phyloP scores from a whole-genome alignment of 306 rosid genomes.

The Citrullus mucosospermus region DNA sequence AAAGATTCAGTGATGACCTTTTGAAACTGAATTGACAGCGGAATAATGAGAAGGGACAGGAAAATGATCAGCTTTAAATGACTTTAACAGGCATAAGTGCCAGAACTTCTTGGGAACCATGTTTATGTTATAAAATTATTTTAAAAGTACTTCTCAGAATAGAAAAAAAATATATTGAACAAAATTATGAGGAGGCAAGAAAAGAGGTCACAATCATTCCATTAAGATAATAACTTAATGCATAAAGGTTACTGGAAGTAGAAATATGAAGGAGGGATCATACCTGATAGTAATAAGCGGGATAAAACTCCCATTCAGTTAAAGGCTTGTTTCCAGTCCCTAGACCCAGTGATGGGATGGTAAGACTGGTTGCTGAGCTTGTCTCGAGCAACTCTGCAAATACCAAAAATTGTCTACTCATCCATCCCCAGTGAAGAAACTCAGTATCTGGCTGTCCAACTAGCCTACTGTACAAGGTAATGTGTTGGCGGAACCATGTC shows the following conservation, averaged over 20 bases:
- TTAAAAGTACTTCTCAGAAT: neutral
- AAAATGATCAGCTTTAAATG: neutral
- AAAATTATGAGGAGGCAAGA: neutral
- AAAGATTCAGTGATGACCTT: neutral
- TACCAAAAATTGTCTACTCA: slow-evolving; percentile 89
- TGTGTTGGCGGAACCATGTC: slow-evolving; percentile 73
- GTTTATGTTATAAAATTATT: neutral
- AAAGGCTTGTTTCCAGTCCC: slow-evolving; percentile 47
- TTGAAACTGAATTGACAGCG: neutral
- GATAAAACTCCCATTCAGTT: slow-evolving; percentile 74
- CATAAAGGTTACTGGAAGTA: slow-evolving; percentile 3
- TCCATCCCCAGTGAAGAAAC: slow-evolving; percentile 96
- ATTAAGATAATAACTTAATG: neutral
- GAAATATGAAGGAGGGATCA: slow-evolving; percentile 14
- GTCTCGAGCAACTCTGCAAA: slow-evolving; percentile 89
- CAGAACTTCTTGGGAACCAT: neutral
- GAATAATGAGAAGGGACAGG: neutral
- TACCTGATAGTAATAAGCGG: slow-evolving; percentile 83
- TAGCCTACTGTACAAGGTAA: slow-evolving; percentile 55
- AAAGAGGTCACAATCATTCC: neutral
- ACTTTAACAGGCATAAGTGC: neutral
- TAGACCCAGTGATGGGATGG: slow-evolving; percentile 28
- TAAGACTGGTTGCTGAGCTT: slow-evolving; percentile 40
- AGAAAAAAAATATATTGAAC: neutral
- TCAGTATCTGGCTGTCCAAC: slow-evolving; percentile 65